Conservation (phyloP, 1,284 basidiomycete species). For the Acaromyces ingoldii region DNA sequence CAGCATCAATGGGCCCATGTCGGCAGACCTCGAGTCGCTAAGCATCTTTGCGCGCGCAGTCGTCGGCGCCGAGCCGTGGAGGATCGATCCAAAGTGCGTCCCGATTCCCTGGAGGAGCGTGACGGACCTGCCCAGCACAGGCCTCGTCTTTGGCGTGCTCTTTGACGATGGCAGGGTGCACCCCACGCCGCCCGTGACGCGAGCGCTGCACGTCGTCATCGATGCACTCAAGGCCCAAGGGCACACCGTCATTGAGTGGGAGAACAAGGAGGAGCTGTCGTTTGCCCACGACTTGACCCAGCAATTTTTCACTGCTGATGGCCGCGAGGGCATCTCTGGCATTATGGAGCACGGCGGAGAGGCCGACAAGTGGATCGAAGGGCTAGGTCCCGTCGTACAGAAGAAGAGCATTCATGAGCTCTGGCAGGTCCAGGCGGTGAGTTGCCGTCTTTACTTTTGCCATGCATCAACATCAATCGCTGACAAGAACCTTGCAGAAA, state of each 20-base stretch:
- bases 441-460: no score
- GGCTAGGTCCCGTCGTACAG: constrained; percentile 9
- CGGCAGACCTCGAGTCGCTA: constrained; percentile 16
- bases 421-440: constrained; percentile 23
- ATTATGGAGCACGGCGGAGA: constrained; percentile 26
- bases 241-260: constrained; percentile 60
- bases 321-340: constrained; percentile 20
- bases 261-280: constrained; percentile 18
- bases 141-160: constrained; percentile 62
- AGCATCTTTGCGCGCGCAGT: constrained; percentile 26
- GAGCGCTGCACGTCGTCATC: constrained; percentile 62
- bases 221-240: constrained; percentile 63
- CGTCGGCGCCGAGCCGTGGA: constrained; percentile 26
- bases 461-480: no score
- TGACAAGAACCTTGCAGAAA: no score
- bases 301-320: constrained; percentile 28
- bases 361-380: constrained; percentile 21
- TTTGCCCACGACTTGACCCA: constrained; percentile 11
- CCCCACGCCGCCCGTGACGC: constrained; percentile 68
- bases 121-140: constrained; percentile 3
- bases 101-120: constrained; percentile 32
- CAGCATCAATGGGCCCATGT: constrained; percentile 33
- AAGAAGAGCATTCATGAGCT: constrained; percentile 16
- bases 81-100: constrained; percentile 24
- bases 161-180: constrained; percentile 62